Evolutionary conservation across 176 grass and related monocot genomes (phyloP), one percentile per base, ranked within the genome.

Genomic region (Ananas comosus): DNA sequence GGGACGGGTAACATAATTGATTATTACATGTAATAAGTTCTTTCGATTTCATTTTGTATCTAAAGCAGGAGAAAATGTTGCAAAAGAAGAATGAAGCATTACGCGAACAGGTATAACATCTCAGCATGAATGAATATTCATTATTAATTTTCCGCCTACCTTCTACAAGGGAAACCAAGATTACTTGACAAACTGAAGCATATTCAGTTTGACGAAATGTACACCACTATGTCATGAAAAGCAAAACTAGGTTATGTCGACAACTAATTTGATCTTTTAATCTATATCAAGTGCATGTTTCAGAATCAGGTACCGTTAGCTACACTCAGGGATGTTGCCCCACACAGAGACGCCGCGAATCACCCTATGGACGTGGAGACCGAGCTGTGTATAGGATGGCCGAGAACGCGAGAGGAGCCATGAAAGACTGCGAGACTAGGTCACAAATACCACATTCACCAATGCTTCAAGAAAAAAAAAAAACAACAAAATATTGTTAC

Each of bases 341-440:
- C 23, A 24, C 52, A 64, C 3, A 33, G 24, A 18, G 27, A 51
- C 57, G 25, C 19, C 42, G 19, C 54, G 0, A 48, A 47, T 50
- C 51, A 80, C 5, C 22, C 10, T 8, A 66, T 23, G 65, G 88
- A 91, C 7, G 81, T 91, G n/a, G 88, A 87, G 51, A 91, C 88
- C 25, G 88, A 87, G 65, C 72, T 91, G 23, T 85, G 67, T 64
- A 85, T 91, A 51, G 88, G 88, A 27, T 68, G 83, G 17, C 79
- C 84, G 18, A 81, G 81, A 42, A 79, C 78, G 65, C 27, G 50
- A 68, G 7, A 79, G 72, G 42, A 12, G 13, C 66, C 72, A 72
- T 72, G 76, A 24, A 13, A 69, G 7, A 21, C 17, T 18, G 56
- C 56, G 11, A 61, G 56, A 61, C 10, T 61, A 19, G 21, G 13